phyloP scores from a whole-genome alignment of 2,329 filamentous ascomycete species.

The Ascomycota sp. region DNA sequence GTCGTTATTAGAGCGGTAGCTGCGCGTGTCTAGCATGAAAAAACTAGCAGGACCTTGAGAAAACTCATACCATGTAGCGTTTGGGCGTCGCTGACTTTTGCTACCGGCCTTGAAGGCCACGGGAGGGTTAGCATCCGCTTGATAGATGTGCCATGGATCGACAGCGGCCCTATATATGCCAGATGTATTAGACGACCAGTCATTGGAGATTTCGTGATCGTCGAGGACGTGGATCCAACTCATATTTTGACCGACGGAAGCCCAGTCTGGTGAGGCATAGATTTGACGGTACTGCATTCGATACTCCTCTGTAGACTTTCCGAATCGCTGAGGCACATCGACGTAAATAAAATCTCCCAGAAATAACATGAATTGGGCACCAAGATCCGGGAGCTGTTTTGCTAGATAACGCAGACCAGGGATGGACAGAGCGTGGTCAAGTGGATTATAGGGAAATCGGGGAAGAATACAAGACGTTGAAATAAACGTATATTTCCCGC shows the following conservation, averaged over 20 bases:
- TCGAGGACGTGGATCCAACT: conserved; percentile 96
- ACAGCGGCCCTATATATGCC: conserved; percentile 59
- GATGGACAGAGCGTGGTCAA: conserved; percentile 64
- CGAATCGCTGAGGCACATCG: conserved; percentile 67
- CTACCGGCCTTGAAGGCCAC: conserved; percentile 27
- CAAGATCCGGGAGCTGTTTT: conserved; percentile 44
- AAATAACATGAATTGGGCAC: conserved; percentile 61
- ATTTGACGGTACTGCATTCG: conserved; percentile 80
- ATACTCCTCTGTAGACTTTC: conserved; percentile 51
- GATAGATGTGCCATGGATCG: conserved; percentile 73
- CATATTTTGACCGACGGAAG: conserved; percentile 47
- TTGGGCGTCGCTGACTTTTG: conserved; percentile 15
- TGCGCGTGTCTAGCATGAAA: conserved; percentile 82
- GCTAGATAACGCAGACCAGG: conserved; percentile 61
- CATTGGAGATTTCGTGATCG: conserved; percentile 89
- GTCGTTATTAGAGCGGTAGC: conserved; percentile 51
- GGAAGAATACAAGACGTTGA: conserved; percentile 85
- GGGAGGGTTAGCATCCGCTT: conserved; percentile 67
- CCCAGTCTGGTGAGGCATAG: conserved; percentile 91
- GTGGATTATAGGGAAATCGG: conserved; percentile 67
- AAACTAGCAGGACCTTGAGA: conserved; percentile 76
- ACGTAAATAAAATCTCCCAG: conserved; percentile 77
- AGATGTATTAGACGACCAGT: conserved; percentile 53
- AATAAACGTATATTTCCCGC: conserved; percentile 66
- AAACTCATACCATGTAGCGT: conserved; percentile 73